Percentiles rank a stretch among this genome's conserved stretches.
These are phyloP conservation scores for Blastomyces percursus DNA, from an alignment of 2,329 filamentous ascomycete genomes.

Conservation along the genomic window DNA sequence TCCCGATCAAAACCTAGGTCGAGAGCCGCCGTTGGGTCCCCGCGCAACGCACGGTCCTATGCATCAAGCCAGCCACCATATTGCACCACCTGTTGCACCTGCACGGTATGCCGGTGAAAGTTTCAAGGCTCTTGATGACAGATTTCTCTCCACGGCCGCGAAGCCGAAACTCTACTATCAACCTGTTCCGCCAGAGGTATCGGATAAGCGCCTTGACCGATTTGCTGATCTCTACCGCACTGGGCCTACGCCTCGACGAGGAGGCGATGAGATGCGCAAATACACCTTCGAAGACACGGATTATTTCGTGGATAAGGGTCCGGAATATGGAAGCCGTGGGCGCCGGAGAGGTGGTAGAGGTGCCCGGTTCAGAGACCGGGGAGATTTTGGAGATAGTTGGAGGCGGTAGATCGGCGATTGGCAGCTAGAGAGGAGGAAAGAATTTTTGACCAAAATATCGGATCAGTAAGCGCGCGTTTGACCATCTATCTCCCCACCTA, in stretches of 20 bases:
- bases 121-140: conserved; percentile 48
- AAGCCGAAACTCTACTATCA: conserved; percentile 57
- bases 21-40: conserved; percentile 22
- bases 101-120: conserved; percentile 24
- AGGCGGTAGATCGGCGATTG: conserved; percentile 9
- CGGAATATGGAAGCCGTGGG: conserved; percentile 45
- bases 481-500: not conserved
- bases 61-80: conserved; percentile 19
- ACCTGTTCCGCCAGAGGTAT: conserved; percentile 55
- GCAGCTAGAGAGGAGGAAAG: not conserved
- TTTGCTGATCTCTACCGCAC: conserved; percentile 38
- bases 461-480: not conserved
- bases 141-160: conserved; percentile 49
- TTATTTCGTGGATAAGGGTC: conserved; percentile 58
- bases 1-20: conserved; percentile 17
- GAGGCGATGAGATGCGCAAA: conserved; percentile 50
- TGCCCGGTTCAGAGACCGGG: conserved; percentile 13
- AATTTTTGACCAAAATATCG: not conserved
- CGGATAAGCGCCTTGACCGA: conserved; percentile 52
- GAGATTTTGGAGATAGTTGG: conserved; percentile 10
- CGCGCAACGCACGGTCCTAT: conserved; percentile 14
- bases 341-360: conserved; percentile 22
- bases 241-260: conserved; percentile 26
- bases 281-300: conserved; percentile 62
- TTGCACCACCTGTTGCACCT: conserved; percentile 7